Evolutionary conservation across 306 rosid genomes (phyloP).

Genomic region (Ormosia semicastrata): DNA sequence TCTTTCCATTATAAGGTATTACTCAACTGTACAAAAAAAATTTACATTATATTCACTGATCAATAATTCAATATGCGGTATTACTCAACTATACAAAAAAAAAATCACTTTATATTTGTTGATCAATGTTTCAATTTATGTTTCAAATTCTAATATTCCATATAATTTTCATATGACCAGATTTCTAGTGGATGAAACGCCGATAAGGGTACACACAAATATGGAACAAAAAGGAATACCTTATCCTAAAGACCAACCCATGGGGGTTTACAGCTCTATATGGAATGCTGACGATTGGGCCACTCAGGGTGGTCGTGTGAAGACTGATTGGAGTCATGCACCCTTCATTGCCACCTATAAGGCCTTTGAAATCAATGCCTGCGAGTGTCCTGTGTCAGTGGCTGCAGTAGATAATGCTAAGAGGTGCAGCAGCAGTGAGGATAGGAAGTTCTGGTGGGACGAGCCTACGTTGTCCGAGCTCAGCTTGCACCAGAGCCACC

Average conservation of each 20-base stretch:
- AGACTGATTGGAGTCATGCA: slow-evolving; percentile 91
- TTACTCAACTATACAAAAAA: background rate
- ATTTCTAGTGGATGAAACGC: slow-evolving; percentile 78
- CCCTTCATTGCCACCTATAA: slow-evolving; percentile 73
- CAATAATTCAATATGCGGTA: background rate
- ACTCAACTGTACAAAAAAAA: background rate
- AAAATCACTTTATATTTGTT: background rate
- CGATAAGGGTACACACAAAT: slow-evolving; percentile 82
- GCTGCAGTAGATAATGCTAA: slow-evolving; percentile 42
- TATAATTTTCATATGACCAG: slow-evolving; percentile 29
- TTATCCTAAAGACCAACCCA: slow-evolving; percentile 76
- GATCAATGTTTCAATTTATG: background rate
- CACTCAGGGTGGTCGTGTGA: slow-evolving; percentile 88
- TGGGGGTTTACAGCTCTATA: slow-evolving; percentile 91
- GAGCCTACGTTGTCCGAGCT: slow-evolving; percentile 60
- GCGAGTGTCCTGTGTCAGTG: slow-evolving; percentile 51
- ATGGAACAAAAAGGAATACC: slow-evolving; percentile 85
- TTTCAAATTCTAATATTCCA: background rate
- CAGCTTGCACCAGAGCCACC: slow-evolving; percentile 82
- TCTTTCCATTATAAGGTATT: background rate
- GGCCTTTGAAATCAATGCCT: slow-evolving; percentile 65
- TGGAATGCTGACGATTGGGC: slow-evolving; percentile 99
- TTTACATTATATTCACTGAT: background rate
- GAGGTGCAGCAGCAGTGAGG: slow-evolving; percentile 54
- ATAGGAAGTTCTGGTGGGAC: slow-evolving; percentile 87